These are phyloP conservation scores for Metschnikowia rubicola DNA, from an alignment of 805 yeast species.

Conservation along the genomic window DNA sequence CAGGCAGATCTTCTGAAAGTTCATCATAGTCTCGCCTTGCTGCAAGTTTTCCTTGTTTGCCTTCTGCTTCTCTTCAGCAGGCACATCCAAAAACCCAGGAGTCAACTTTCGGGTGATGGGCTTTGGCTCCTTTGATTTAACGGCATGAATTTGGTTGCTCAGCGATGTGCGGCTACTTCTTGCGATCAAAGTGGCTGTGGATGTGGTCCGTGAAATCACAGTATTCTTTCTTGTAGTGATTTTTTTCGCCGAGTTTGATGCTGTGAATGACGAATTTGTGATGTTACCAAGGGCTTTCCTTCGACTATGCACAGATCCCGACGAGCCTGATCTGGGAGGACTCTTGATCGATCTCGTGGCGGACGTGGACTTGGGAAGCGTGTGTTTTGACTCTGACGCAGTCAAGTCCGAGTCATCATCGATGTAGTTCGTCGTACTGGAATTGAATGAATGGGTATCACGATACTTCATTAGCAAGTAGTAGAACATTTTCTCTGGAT, in stretches of 20 bases:
- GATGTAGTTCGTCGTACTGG: constrained; percentile 20
- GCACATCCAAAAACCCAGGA: constrained; percentile 18
- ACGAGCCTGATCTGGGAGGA: constrained; percentile 23
- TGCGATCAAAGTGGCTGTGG: constrained; percentile 16
- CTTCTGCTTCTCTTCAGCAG: constrained; percentile 12
- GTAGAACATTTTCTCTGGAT: constrained; percentile 79
- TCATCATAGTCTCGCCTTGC: constrained; percentile 24
- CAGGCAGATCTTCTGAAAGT: constrained; percentile 32
- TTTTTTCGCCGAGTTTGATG: constrained; percentile 38
- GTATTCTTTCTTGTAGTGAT: constrained; percentile 25
- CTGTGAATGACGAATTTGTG: constrained; percentile 35
- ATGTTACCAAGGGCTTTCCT: constrained; percentile 30
- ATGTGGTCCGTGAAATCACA: constrained; percentile 23
- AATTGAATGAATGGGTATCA: constrained; percentile 50
- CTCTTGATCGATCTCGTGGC: constrained; percentile 32
- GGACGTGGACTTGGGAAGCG: constrained; percentile 34
- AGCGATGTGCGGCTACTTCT: constrained; percentile 5
- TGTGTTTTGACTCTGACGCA: constrained; percentile 23
- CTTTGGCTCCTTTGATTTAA: constrained; percentile 10
- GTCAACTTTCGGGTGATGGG: constrained; percentile 16
- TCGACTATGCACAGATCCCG: constrained; percentile 18
- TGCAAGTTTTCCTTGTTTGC: constrained; percentile 15
- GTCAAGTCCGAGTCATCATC: constrained; percentile 26
- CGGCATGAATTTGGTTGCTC: constrained; percentile 10
- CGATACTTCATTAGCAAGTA: constrained; percentile 71